Evolutionary conservation across 495 filamentous ascomycete species (phyloP).

Genomic region (Glarea lozoyensis): DNA sequence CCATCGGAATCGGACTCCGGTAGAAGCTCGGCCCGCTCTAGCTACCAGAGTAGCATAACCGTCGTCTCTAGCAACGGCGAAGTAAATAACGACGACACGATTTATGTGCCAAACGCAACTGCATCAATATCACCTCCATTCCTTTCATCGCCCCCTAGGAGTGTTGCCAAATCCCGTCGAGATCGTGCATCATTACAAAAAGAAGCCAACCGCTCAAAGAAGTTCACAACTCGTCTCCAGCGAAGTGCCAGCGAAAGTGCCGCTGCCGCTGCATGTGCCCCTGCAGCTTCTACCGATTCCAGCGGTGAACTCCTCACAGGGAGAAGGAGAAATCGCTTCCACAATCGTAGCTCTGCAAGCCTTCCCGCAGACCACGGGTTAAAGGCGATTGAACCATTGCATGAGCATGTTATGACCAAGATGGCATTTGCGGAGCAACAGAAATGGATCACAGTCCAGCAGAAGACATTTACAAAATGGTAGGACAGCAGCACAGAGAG

Average conservation of each 20-base stretch:
- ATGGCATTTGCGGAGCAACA: slow-evolving; percentile 59
- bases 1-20: too few species aligned
- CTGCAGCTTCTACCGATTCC: not conserved
- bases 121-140: not conserved
- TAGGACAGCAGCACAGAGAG: slow-evolving; percentile 27
- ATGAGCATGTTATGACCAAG: slow-evolving; percentile 26
- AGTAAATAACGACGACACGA: too few species aligned
- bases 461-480: slow-evolving; percentile 99
- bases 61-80: too few species aligned
- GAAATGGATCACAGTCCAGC: slow-evolving; percentile 92
- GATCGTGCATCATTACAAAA: slow-evolving; percentile 13
- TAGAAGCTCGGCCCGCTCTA: too few species aligned
- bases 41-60: too few species aligned
- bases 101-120: too few species aligned
- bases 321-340: slow-evolving; percentile 2
- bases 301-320: slow-evolving; percentile 3
- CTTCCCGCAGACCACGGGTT: slow-evolving; percentile 15
- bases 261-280: not conserved
- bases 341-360: slow-evolving; percentile 3
- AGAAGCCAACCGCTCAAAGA: slow-evolving; percentile 14
- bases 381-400: slow-evolving; percentile 17
- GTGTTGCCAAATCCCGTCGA: slow-evolving; percentile 9
- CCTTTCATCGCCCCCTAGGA: slow-evolving; percentile 10
- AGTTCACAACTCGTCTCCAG: slow-evolving; percentile 16
- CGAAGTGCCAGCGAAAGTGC: slow-evolving; percentile 7